Percentiles rank a stretch among this genome's conserved stretches.
Evolutionary conservation across 2,329 filamentous ascomycete species (phyloP).

Genomic region (Beauveria sp.): DNA sequence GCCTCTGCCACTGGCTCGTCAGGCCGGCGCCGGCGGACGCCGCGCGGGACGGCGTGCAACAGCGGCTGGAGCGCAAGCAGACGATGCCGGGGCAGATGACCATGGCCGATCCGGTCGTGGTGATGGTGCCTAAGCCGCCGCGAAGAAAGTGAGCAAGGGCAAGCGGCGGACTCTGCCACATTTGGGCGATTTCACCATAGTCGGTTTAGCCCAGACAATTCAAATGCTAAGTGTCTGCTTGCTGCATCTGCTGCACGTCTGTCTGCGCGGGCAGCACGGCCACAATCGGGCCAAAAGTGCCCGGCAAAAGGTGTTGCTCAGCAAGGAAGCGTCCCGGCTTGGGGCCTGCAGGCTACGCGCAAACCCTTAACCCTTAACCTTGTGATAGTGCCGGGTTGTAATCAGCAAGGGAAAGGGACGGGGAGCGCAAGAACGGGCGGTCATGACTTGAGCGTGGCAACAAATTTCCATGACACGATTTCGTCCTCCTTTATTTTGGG

Average conservation of each 20-base stretch:
- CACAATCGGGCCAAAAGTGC: background rate
- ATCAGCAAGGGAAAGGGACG: background rate
- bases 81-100: constrained; percentile 5
- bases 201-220: background rate
- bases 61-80: constrained; percentile 16
- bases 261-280: background rate
- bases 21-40: constrained; percentile 15
- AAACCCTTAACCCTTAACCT: no score
- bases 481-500: no score
- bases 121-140: background rate
- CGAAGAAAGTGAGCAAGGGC: background rate
- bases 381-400: background rate
- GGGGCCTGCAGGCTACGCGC: background rate
- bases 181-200: background rate
- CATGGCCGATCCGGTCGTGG: background rate
- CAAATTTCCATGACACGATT: no score
- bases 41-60: constrained; percentile 11
- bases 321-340: background rate
- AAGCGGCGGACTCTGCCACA: background rate
- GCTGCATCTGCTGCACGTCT: background rate
- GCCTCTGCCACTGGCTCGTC: constrained; percentile 36
- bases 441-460: background rate
- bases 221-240: background rate
- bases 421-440: background rate
- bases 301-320: background rate